phyloP scores from a whole-genome alignment of 352 stramenopile genomes.

The Phytopythium mirpurense region DNA sequence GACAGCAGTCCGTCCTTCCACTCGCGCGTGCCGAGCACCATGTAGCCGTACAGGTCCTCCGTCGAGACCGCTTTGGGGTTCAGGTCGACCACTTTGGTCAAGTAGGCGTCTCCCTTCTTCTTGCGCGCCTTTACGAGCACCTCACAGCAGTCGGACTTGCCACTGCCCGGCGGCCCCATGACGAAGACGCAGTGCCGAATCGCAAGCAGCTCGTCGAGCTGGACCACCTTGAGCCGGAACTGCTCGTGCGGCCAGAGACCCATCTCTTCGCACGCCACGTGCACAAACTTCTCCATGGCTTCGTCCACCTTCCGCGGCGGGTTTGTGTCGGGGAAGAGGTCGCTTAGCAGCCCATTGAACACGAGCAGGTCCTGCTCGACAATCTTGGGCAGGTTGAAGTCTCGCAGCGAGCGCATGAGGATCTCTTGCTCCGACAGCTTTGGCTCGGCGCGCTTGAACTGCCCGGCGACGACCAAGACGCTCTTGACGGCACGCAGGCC shows the following conservation, averaged over 20 bases:
- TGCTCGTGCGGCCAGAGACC: slow-evolving; percentile 88
- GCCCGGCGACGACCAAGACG: slow-evolving; percentile 90
- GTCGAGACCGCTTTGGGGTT: slow-evolving; percentile 96
- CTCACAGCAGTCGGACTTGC: slow-evolving; percentile 93
- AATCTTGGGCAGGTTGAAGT: slow-evolving; percentile 97
- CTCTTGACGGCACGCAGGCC: slow-evolving; percentile 93
- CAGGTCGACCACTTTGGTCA: slow-evolving; percentile 82
- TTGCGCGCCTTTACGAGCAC: slow-evolving; percentile 84
- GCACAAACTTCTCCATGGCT: slow-evolving; percentile 87
- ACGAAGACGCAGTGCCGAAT: slow-evolving; percentile 96
- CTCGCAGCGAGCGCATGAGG: slow-evolving; percentile 91
- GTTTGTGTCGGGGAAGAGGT: slow-evolving; percentile 92
- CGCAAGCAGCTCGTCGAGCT: slow-evolving; percentile 92
- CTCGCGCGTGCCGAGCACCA: slow-evolving; percentile 91
- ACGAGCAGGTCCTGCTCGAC: slow-evolving; percentile 91
- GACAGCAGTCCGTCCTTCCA: slow-evolving; percentile 95
- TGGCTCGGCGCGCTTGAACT: slow-evolving; percentile 91
- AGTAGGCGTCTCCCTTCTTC: slow-evolving; percentile 55
- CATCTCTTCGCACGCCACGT: slow-evolving; percentile 86
- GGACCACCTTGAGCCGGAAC: slow-evolving; percentile 94
- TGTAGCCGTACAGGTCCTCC: slow-evolving; percentile 95
- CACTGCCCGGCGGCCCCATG: slow-evolving; percentile 90
- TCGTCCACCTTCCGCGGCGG: slow-evolving; percentile 86
- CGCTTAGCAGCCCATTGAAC: slow-evolving; percentile 90
- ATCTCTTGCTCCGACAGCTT: slow-evolving; percentile 91